Conservation (phyloP, 148 eudicot genomes). For the Arbutus unedo region DNA sequence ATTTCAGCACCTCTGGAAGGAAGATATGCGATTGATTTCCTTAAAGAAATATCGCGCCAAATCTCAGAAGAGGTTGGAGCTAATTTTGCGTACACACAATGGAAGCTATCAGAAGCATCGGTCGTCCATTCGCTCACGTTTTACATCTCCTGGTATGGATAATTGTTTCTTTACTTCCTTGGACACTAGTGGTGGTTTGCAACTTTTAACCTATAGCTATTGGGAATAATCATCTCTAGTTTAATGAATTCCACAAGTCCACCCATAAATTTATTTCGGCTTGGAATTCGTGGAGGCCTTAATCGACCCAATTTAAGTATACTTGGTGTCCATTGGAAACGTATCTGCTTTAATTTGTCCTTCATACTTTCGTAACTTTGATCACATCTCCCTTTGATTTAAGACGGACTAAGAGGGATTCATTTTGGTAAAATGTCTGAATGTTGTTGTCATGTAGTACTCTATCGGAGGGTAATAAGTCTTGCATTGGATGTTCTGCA, state of each 20-base stretch:
- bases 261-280: not conserved
- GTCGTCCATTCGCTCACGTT: conserved; percentile 48
- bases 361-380: not conserved
- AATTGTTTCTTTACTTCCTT: not conserved
- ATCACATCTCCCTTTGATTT: not conserved
- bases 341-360: not conserved
- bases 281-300: not conserved
- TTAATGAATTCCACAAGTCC: not conserved
- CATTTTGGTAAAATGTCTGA: not conserved
- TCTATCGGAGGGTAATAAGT: not conserved
- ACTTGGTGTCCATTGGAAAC: not conserved
- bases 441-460: not conserved
- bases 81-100: conserved; percentile 32
- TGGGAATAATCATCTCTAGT: not conserved
- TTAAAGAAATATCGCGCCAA: conserved; percentile 46
- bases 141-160: conserved; percentile 54
- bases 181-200: too few relatives aligned
- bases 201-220: not conserved
- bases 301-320: not conserved
- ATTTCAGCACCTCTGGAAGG: conserved; percentile 72
- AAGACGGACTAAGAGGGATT: not conserved
- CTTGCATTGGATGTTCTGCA: not conserved
- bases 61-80: conserved; percentile 61
- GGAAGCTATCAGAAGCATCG: conserved; percentile 55
- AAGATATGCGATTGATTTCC: conserved; percentile 59